Evolutionary conservation across 139 green algal genomes (phyloP), one percentile per base, ranked within the genome.

Genomic region (Chlorella sp.): DNA sequence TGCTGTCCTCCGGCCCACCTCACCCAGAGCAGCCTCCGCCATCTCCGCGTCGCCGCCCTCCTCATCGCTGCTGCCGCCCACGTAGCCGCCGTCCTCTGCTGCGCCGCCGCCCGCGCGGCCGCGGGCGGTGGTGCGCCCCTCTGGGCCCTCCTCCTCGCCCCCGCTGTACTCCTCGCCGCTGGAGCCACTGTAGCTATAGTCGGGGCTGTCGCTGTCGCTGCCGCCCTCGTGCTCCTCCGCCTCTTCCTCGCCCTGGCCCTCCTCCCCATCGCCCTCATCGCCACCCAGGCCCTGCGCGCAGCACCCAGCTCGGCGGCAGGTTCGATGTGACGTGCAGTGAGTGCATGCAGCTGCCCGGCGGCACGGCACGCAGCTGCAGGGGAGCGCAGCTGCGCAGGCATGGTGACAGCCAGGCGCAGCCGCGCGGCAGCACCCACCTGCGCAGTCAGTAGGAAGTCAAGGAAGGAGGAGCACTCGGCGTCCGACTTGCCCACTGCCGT

Each of bases 161-260:
- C 31, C 61, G 27, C 42, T 41, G 4, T 71, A 48, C 27, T 45
- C 50, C 58, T 72, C 58, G 36, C 41, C 17, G 12, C 45, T 51
- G n/a, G 35, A 43, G 7, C 64, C 73, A 50, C 64, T 72, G 73
- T 73, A 72, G 48, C 50, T 65, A 7, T 79, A 71, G 41, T 79
- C 73, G 0, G 73, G 63, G 40, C 48, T 73, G 27, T 31, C 73
- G 31, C 72, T 64, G 23, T 36, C 15, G 63, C 23, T 50, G 11
- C 19, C 58, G 4, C 8, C 63, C 3, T 53, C 63, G 2, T 5
- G n/a, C 38, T 6, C 58, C 27, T 27, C 55, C 65, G 55, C 45
- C 14, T 12, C 65, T 23, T 5, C 48, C 33, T 25, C 50, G 5
- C 5, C 35, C 1, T 21, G 35, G n/a, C 42, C 42, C 12, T 27